Evolutionary conservation across 257 asterid species (phyloP), one percentile per base, ranked within the genome.

Genomic region (Solanum virginianum): DNA sequence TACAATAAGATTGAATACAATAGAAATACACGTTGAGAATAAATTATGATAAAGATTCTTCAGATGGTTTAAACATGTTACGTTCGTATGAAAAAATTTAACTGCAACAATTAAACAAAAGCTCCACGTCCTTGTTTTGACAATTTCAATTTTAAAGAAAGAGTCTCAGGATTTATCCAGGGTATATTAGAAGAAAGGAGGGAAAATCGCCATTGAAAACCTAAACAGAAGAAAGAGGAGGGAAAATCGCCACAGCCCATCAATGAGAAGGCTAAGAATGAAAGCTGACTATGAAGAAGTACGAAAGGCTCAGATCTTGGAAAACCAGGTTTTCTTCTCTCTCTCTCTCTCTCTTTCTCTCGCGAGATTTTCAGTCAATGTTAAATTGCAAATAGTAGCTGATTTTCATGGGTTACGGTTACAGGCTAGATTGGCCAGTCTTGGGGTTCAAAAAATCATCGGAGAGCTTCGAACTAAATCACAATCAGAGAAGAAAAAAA

Each of bases 281-380:
- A 89, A 90, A 82, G 84, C 91, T 10, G 92, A 88, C 20, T 94
- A 93, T 79, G 98, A 92, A 88, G 89, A 91, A 84, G 87, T 91
- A 82, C 87, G 96, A 66, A 85, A 85, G 7, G 88, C 96, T 81
- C 94, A 92, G 8, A 91, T 91, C 72, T 45, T 80, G 66, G 92
- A 75, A 84, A 84, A 84, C 32, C 83, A 84, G 70, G 83, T 74
- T 8, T 14, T 39, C 24, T 70, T 54, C 79, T 15, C 49, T 55
- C 66, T 17, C 69, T 26, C 2, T 26, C 36, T 32, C 36, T 29
- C 32, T 29, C 32, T 2, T 3, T 2, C 26, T 1, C 26, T 1
- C 26, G 26, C 26, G 1, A 29, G 32, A 53, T 4, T 15, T 13
- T 51, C 59, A 62, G 0, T 70, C 32, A 22, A 32, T 82, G 55